A percentile compares a stretch with the other conserved stretches of the same genome.
Evolutionary conservation across 371 early-diverging fungal species (phyloP).

Genomic region (Haplosporangium sp.): DNA sequence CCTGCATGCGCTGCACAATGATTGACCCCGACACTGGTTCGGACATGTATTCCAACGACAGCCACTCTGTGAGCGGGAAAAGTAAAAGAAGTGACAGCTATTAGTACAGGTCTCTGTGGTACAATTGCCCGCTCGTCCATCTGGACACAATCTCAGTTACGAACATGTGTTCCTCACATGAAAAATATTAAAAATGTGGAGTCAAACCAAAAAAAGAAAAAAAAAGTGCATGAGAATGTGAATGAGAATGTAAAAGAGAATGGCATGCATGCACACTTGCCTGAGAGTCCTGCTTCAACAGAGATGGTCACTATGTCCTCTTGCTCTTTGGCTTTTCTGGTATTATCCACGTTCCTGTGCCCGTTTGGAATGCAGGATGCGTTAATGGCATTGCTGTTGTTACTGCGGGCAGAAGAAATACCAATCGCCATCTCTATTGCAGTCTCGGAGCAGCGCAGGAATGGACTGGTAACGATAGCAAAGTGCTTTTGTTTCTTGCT

Average conservation of each 20-base stretch:
- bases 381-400: too few species aligned
- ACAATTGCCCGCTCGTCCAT: not conserved
- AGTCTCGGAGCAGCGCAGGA: constrained; percentile 48
- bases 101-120: not conserved
- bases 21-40: constrained; percentile 46
- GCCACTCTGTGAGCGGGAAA: constrained; percentile 34
- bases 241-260: not conserved
- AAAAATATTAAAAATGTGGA: not conserved
- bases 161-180: not conserved
- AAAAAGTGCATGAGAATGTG: not conserved
- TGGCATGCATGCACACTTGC: constrained; percentile 11
- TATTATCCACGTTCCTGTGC: too few species aligned
- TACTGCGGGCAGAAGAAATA: not conserved
- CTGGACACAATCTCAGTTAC: not conserved
- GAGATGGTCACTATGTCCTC: constrained; percentile 33
- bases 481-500: constrained; percentile 32
- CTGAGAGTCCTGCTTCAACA: constrained; percentile 39
- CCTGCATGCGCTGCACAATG: constrained; percentile 54
- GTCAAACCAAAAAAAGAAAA: too few species aligned
- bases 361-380: too few species aligned
- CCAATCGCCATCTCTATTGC: constrained; percentile 50
- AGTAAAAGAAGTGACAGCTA: not conserved
- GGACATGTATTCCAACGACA: constrained; percentile 41
- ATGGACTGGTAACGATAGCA: constrained; percentile 54
- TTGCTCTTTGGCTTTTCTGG: not conserved